phyloP scores from a whole-genome alignment of 495 filamentous ascomycete genomes.

The Trichodelitschia bisporula region DNA sequence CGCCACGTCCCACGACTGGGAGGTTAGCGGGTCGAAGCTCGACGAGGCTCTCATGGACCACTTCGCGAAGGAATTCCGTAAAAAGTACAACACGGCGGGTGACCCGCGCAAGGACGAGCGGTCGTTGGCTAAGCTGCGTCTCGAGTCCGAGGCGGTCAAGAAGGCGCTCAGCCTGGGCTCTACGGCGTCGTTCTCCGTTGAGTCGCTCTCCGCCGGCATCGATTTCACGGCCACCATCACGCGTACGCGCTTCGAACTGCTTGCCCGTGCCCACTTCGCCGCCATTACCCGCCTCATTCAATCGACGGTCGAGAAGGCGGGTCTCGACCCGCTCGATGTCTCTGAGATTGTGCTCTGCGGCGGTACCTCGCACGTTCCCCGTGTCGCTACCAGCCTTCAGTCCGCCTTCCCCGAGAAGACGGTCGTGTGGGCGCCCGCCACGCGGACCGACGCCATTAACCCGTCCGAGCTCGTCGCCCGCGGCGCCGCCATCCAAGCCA shows the following conservation, averaged over 20 bases:
- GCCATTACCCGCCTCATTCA: constrained; percentile 70
- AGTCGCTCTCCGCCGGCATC: constrained; percentile 63
- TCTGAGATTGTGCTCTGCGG: constrained; percentile 89
- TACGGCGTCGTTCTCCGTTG: constrained; percentile 74
- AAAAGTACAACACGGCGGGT: constrained; percentile 48
- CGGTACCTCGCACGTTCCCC: constrained; percentile 79
- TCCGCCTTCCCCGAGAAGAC: constrained; percentile 64
- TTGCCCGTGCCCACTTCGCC: constrained; percentile 58
- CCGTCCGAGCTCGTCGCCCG: constrained; percentile 72
- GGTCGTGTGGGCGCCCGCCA: constrained; percentile 58
- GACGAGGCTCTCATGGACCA: constrained; percentile 83
- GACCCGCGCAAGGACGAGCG: constrained; percentile 65
- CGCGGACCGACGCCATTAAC: constrained; percentile 56
- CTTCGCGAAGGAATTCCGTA: constrained; percentile 95
- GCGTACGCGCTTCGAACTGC: constrained; percentile 77
- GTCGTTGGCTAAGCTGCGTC: constrained; percentile 72
- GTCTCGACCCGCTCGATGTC: constrained; percentile 74
- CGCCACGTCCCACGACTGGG: constrained; percentile 85
- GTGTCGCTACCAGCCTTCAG: constrained; percentile 52
- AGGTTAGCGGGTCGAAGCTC: constrained; percentile 54
- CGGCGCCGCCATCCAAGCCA: constrained; percentile 88
- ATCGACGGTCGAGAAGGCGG: constrained; percentile 71
- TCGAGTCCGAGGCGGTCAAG: constrained; percentile 74
- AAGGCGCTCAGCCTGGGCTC: constrained; percentile 70
- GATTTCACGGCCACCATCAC: constrained; percentile 85